Evolutionary conservation across 768 basidiomycete species (phyloP), one percentile per base, ranked within the genome.

Genomic region (Amanita phalloides): DNA sequence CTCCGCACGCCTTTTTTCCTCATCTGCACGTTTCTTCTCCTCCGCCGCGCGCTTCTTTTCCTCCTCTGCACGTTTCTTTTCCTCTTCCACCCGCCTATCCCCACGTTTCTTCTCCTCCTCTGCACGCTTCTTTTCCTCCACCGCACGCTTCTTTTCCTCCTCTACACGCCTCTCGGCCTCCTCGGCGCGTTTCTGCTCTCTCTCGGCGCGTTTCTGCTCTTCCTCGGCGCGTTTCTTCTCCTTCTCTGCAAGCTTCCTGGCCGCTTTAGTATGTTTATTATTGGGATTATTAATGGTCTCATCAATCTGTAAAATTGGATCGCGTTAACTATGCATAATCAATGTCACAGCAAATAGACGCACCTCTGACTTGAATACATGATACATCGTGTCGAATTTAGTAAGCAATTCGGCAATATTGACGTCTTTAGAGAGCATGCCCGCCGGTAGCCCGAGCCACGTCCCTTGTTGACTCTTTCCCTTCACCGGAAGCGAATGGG

Each of bases 401-500:
- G 3, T 6, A 11, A 33, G 33, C 41, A 42, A 23, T 1, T 21
- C 10, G 0, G 1, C 1, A 3, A 23, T 10, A 4, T 39, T 39
- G 38, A 39, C 17, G 0, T 2, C 38, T 10, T 39, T 8, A 7
- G 4, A 17, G 10, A 39, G 38, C 6, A 1, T 4, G 20, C 3
- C 38, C 4, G n/a, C 4, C 11, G 38, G 38, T n/a, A 39, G 2
- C 17, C 38, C n/a, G 3, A 1, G 17, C 38, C 38, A 39, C 3
- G n/a, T 39, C 6, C 38, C 38, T 39, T 20, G 1, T 33, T 13
- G 11, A 8, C 38, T 17, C 7, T 21, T 39, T n/a, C n/a, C 17
- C 10, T 3, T 7, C 0, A n/a, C 0, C 0, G 8, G n/a, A 7
- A 13, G 14, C n/a, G 20, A 20, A 2, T 0, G 20, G 20, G 5